phyloP scores from a whole-genome alignment of 805 yeast species.

The Yarrowia sp. region DNA sequence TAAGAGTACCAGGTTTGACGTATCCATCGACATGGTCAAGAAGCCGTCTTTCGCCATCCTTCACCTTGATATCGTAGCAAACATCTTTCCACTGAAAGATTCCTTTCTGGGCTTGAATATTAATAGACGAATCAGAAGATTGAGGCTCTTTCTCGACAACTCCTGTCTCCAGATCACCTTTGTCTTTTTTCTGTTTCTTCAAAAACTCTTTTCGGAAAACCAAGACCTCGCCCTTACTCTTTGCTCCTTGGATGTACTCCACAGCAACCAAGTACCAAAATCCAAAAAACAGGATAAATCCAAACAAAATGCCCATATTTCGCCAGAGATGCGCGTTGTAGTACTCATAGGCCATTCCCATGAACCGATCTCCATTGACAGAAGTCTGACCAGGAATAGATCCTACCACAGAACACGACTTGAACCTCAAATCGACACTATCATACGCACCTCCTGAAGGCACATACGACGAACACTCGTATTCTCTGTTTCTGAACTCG shows the following conservation, averaged over 20 bases:
- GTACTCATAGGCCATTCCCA: conserved; percentile 1
- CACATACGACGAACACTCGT: neutral
- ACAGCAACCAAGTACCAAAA: neutral
- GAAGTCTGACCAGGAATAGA: neutral
- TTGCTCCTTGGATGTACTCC: conserved; percentile 5
- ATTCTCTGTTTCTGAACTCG: conserved; percentile 44
- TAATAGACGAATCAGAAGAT: neutral
- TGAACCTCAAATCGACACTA: neutral
- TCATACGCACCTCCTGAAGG: conserved; percentile 1
- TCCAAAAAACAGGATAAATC: neutral
- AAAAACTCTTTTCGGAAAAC: conserved; percentile 42
- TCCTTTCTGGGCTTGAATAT: neutral
- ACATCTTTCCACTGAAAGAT: conserved; percentile 76
- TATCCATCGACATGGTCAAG: conserved; percentile 70
- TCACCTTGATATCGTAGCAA: conserved; percentile 65
- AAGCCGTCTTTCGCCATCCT: conserved; percentile 58
- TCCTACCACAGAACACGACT: neutral
- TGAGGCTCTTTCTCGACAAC: neutral
- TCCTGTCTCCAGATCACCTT: neutral
- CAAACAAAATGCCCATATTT: neutral
- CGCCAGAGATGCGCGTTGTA: conserved; percentile 7
- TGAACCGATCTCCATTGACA: neutral
- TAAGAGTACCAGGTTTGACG: conserved; percentile 79
- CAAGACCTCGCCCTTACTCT: neutral
- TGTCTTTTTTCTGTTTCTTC: conserved; percentile 35